Conservation (phyloP, 805 yeast species). For the Monosporozyma siamensis region DNA sequence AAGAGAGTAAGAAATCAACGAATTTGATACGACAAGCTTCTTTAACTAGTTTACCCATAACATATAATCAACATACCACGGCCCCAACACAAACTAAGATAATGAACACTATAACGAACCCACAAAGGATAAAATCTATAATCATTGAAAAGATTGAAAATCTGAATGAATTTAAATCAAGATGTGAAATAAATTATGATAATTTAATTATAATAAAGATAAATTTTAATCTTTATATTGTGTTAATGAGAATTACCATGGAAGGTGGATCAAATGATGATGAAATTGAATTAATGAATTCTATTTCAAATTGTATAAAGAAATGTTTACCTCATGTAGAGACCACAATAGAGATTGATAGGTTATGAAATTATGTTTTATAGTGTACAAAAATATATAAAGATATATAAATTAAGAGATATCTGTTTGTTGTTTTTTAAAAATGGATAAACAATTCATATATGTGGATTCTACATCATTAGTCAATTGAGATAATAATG, state of each 20-base stretch:
- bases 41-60: conserved; percentile 13
- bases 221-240: conserved; percentile 50
- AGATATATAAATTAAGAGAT: background rate
- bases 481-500: conserved; percentile 16
- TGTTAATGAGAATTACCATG: conserved; percentile 48
- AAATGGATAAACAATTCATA: conserved; percentile 34
- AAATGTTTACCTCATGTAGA: conserved; percentile 19
- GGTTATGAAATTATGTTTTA: too few species aligned
- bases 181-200: conserved; percentile 37
- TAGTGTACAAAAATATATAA: too few species aligned
- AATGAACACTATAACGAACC: conserved; percentile 7
- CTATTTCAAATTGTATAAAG: conserved; percentile 24
- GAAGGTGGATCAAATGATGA: conserved; percentile 66
- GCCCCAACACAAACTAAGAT: background rate
- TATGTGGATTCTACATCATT: conserved; percentile 35
- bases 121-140: conserved; percentile 26
- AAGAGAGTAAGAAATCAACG: background rate
- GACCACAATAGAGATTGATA: conserved; percentile 28
- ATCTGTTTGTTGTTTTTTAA: conserved; percentile 27
- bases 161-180: conserved; percentile 44
- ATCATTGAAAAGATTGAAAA: conserved; percentile 39
- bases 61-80: background rate
- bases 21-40: conserved; percentile 8
- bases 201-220: conserved; percentile 49
- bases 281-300: conserved; percentile 42